A percentile compares a stretch with the other conserved stretches of the same genome.
Conservation (phyloP, 164 flowering plant genomes). For the Platanus orientalis region DNA sequence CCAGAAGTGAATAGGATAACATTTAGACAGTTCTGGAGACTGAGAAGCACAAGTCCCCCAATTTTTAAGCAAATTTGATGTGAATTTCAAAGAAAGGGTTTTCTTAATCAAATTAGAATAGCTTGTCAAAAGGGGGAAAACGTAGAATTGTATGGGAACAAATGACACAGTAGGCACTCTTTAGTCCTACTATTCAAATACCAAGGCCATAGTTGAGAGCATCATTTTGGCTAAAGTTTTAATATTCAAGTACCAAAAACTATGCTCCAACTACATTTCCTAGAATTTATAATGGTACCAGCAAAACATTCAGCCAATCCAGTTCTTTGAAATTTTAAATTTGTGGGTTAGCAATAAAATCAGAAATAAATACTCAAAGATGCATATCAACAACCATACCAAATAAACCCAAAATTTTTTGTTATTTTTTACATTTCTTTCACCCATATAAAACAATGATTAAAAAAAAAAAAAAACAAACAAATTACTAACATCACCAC, state of each 20-base stretch:
- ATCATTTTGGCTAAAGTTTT: background rate
- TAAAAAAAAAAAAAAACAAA: background rate
- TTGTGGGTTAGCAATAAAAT: background rate
- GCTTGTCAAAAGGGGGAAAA: background rate
- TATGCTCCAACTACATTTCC: background rate
- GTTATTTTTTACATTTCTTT: background rate
- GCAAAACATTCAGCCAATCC: background rate
- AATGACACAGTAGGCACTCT: background rate
- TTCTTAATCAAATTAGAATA: background rate
- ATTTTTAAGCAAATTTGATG: background rate
- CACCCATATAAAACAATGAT: background rate
- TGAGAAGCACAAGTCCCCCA: no score
- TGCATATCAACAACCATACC: constrained; percentile 3
- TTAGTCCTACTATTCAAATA: background rate
- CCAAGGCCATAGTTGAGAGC: background rate
- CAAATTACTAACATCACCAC: background rate
- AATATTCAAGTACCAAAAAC: background rate
- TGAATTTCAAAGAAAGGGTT: background rate
- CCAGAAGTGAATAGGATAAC: no score
- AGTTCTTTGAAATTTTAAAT: background rate
- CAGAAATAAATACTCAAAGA: constrained; percentile 1
- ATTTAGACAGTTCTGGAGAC: no score
- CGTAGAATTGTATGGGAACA: no score
- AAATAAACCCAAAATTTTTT: background rate
- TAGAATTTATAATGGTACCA: background rate